Conservation (phyloP, 768 basidiomycete species). For the Mycena olivaceomarginata region DNA sequence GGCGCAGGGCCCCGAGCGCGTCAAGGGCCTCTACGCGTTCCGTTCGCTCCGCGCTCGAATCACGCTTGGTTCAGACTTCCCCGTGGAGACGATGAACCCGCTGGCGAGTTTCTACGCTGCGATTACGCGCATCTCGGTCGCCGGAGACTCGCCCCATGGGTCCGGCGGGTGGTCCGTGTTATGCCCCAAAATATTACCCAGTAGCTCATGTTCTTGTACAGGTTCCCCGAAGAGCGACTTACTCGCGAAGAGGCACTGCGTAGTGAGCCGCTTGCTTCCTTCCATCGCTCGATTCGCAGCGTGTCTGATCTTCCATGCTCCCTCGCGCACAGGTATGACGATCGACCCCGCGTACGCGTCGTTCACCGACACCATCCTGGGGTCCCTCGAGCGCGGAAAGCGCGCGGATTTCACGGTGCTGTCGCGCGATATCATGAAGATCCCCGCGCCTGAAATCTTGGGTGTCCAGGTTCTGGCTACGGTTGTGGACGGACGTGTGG, state of each 20-base stretch:
- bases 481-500: conserved; percentile 76
- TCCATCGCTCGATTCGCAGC: not conserved
- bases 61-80: conserved; percentile 95
- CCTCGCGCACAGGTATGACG: conserved; percentile 80
- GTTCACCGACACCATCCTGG: conserved; percentile 82
- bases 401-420: conserved; percentile 93
- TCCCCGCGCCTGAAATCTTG: conserved; percentile 71
- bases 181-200: not conserved
- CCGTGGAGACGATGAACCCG: conserved; percentile 94
- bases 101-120: conserved; percentile 94
- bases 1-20: conserved; percentile 83
- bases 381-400: conserved; percentile 88
- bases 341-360: conserved; percentile 92
- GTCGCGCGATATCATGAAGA: conserved; percentile 84
- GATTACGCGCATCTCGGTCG: conserved; percentile 80
- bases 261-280: conserved; percentile 59
- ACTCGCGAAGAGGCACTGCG: conserved; percentile 89
- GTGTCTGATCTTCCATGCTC: not conserved
- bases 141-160: conserved; percentile 92
- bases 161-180: conserved; percentile 82
- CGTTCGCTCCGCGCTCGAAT: conserved; percentile 82
- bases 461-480: conserved; percentile 76
- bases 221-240: conserved; percentile 85
- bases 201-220: conserved; percentile 51
- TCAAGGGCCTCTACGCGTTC: conserved; percentile 94